These are phyloP conservation scores for Neophaeococcomyces mojaviensis DNA, from an alignment of 2,329 filamentous ascomycete species.

Conservation along the genomic window DNA sequence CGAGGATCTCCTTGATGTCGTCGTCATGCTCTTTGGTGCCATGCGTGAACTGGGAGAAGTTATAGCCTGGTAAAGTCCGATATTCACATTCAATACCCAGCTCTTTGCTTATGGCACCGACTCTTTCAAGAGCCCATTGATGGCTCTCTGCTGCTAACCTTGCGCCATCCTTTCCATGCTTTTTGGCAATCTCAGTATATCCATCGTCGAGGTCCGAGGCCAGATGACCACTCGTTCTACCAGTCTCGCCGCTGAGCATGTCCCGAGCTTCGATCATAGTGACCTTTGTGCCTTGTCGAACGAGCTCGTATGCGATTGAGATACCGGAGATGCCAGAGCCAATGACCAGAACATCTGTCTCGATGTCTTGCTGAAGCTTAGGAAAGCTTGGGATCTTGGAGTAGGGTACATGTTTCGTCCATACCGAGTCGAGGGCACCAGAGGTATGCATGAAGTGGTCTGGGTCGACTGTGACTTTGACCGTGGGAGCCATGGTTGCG, in stretches of 20 bases:
- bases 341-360: conserved; percentile 45
- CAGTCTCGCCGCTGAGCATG: conserved; percentile 43
- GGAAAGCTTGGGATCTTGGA: conserved; percentile 38
- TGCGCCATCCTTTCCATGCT: conserved; percentile 45
- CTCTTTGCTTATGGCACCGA: conserved; percentile 44
- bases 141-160: conserved; percentile 47
- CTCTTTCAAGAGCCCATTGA: conserved; percentile 45
- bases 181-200: conserved; percentile 44
- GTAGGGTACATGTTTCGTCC: conserved; percentile 45
- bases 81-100: conserved; percentile 52
- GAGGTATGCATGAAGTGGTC: conserved; percentile 40
- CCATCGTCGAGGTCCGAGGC: conserved; percentile 49
- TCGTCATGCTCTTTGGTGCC: conserved; percentile 37
- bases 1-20: conserved; percentile 39
- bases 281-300: conserved; percentile 43
- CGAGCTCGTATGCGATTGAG: conserved; percentile 47
- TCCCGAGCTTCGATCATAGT: conserved; percentile 49
- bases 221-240: conserved; percentile 48
- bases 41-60: conserved; percentile 43
- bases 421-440: conserved; percentile 47
- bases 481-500: conserved; percentile 1
- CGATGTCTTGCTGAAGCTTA: conserved; percentile 35
- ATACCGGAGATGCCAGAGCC: conserved; percentile 49
- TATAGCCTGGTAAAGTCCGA: conserved; percentile 42
- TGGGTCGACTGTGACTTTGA: conserved; percentile 10